These are phyloP conservation scores for Acarospora socialis DNA, from an alignment of 2,329 filamentous ascomycete species.

Conservation along the genomic window DNA sequence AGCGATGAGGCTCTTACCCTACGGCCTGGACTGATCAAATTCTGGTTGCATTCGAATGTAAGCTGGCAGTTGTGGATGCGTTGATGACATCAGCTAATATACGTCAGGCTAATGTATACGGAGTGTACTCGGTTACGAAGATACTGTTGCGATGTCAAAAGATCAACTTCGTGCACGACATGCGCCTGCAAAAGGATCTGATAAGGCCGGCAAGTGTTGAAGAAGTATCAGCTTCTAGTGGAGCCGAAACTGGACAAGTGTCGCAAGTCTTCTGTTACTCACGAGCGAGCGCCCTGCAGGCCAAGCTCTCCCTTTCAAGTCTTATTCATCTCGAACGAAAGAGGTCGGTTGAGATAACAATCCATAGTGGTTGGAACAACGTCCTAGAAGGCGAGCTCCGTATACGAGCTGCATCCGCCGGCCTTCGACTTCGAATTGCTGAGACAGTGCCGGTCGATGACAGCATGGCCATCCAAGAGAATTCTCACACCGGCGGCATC, in stretches of 20 bases:
- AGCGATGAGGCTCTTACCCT: constrained; percentile 33
- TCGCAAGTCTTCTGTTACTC: constrained; percentile 62
- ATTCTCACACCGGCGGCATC: constrained; percentile 32
- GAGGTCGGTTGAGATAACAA: constrained; percentile 59
- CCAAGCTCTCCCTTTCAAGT: constrained; percentile 50
- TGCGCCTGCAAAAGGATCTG: no score
- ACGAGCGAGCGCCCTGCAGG: constrained; percentile 51
- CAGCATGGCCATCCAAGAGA: constrained; percentile 27
- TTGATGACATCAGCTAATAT: no score
- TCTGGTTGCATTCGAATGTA: no score
- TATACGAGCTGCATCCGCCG: constrained; percentile 45
- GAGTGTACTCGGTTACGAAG: constrained; percentile 21
- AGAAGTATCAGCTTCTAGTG: no score
- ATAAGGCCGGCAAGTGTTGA: no score
- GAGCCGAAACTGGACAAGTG: no score
- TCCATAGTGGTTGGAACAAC: constrained; percentile 62
- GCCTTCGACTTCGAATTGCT: constrained; percentile 41
- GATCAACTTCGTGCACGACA: constrained; percentile 24
- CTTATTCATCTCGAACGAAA: constrained; percentile 67
- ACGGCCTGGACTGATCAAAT: constrained; percentile 39
- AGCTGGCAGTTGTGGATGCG: no score
- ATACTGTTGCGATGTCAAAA: no score
- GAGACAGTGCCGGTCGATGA: constrained; percentile 33
- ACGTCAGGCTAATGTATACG: no score
- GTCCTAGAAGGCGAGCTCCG: constrained; percentile 34